These are phyloP conservation scores for Coemansia reversa DNA, from an alignment of 192 early-diverging fungal genomes.

Conservation along the genomic window DNA sequence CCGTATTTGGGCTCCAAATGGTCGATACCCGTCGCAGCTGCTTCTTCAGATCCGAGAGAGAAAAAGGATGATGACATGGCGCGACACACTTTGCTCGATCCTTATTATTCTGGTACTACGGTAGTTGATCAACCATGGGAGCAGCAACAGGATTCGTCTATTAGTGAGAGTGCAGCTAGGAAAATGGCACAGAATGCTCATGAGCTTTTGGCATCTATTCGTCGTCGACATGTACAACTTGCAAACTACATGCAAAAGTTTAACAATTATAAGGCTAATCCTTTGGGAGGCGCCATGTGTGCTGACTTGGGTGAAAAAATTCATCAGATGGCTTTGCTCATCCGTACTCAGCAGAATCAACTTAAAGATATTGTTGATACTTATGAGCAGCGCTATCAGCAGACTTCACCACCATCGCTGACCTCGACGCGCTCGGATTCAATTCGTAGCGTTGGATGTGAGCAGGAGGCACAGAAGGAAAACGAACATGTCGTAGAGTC, in stretches of 20 bases:
- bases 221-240: conserved; percentile 28
- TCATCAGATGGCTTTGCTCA: conserved; percentile 49
- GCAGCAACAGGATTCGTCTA: not conserved
- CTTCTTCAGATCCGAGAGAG: too few species aligned
- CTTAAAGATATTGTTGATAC: conserved; percentile 20
- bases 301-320: conserved; percentile 33
- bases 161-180: not conserved
- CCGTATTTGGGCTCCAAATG: not conserved
- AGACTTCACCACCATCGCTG: not conserved
- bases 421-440: not conserved
- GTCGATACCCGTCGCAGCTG: too few species aligned
- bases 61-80: not conserved
- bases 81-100: not conserved
- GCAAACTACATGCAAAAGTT: conserved; percentile 13
- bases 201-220: conserved; percentile 32
- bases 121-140: not conserved
- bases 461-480: not conserved
- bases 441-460: not conserved
- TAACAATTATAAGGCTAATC: conserved; percentile 26
- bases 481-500: not conserved
- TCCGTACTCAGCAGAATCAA: conserved; percentile 32
- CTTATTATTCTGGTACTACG: not conserved
- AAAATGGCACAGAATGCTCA: conserved; percentile 23
- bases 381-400: conserved; percentile 2
- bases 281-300: conserved; percentile 51